Evolutionary conservation across 2,329 filamentous ascomycete species (phyloP).

Genomic region (Epichloe festucae): DNA sequence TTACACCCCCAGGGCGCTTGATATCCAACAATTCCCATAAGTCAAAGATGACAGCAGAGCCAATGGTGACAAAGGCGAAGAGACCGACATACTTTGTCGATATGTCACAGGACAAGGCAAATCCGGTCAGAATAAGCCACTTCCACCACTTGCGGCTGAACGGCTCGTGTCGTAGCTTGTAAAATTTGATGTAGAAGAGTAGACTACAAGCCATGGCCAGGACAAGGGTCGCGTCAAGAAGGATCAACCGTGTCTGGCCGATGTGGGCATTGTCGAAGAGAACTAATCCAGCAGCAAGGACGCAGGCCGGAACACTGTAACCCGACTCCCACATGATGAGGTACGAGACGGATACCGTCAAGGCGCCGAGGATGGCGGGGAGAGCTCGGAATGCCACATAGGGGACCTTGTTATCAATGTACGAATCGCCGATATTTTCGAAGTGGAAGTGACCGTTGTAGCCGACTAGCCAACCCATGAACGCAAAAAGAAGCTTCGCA

Average conservation of each 20-base stretch:
- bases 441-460: constrained; percentile 97
- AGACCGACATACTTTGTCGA: constrained; percentile 96
- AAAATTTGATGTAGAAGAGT: constrained; percentile 91
- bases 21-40: constrained; percentile 90
- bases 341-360: constrained; percentile 90
- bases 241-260: constrained; percentile 86
- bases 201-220: constrained; percentile 94
- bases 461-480: constrained; percentile 94
- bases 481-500: constrained; percentile 91
- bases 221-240: constrained; percentile 87
- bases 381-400: constrained; percentile 93
- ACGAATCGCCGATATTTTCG: constrained; percentile 98
- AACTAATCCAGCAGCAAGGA: constrained; percentile 73
- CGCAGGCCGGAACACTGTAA: constrained; percentile 85
- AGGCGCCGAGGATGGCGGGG: constrained; percentile 74
- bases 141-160: constrained; percentile 99
- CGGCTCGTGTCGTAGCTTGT: constrained; percentile 80
- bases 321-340: constrained; percentile 99
- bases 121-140: constrained; percentile 90
- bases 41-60: constrained; percentile 85
- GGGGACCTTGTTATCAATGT: constrained; percentile 91
- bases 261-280: constrained; percentile 97
- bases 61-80: constrained; percentile 95
- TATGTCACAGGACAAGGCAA: constrained; percentile 91
- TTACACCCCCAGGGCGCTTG: constrained; percentile 71